A percentile compares a stretch with the other conserved stretches of the same genome.
These are phyloP conservation scores for Alternaria dauci DNA, from an alignment of 2,329 filamentous ascomycete species.

Conservation along the genomic window DNA sequence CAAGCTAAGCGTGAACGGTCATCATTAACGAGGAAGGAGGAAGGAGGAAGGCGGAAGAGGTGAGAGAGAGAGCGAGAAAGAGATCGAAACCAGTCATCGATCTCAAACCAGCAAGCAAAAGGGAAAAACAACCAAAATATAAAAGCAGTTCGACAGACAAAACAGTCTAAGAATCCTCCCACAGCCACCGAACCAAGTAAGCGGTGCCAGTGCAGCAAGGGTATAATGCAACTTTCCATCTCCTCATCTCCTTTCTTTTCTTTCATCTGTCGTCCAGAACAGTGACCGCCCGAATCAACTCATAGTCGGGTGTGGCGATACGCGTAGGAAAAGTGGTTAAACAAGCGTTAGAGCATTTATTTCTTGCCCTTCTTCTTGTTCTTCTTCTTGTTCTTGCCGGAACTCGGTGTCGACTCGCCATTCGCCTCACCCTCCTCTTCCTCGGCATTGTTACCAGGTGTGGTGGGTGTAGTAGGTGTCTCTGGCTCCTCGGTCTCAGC, in stretches of 20 bases:
- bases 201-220: slow-evolving; percentile 11
- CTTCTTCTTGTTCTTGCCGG: slow-evolving; percentile 25
- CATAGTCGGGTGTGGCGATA: neutral
- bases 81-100: too few relatives aligned
- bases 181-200: slow-evolving; percentile 7
- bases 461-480: slow-evolving; percentile 12
- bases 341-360: slow-evolving; percentile 10
- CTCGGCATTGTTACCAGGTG: slow-evolving; percentile 6
- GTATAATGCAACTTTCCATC: slow-evolving; percentile 17
- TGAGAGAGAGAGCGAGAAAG: neutral
- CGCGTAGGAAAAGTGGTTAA: slow-evolving; percentile 1
- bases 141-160: neutral
- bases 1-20: slow-evolving; percentile 1
- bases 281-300: neutral
- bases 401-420: slow-evolving; percentile 9
- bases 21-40: slow-evolving; percentile 4
- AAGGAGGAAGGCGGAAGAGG: too few relatives aligned
- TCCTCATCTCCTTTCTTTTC: neutral
- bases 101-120: neutral
- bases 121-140: neutral
- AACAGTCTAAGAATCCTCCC: slow-evolving; percentile 10
- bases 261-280: neutral
- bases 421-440: slow-evolving; percentile 8
- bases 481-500: slow-evolving; percentile 5
- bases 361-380: slow-evolving; percentile 30